These are phyloP conservation scores for Starmerella davenportii DNA, from an alignment of 805 yeast species.

Conservation along the genomic window DNA sequence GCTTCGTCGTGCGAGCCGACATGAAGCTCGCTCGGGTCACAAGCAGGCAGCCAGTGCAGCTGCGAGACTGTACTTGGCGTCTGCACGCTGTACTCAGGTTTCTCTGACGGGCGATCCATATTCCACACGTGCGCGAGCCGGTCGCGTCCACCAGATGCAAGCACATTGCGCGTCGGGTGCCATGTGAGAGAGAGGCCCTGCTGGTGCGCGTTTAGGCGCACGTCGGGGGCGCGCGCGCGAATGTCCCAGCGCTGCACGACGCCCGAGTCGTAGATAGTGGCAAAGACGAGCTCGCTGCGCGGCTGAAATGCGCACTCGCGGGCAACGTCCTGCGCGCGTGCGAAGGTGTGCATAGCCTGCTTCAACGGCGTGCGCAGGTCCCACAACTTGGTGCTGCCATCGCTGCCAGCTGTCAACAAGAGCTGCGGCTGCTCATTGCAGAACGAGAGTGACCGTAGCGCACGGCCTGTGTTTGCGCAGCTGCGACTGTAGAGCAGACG, in stretches of 20 bases:
- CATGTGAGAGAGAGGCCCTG: slow-evolving; percentile 79
- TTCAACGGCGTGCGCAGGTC: slow-evolving; percentile 45
- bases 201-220: slow-evolving; percentile 68
- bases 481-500: slow-evolving; percentile 1
- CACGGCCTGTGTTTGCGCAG: slow-evolving; percentile 22
- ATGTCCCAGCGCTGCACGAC: slow-evolving; percentile 72
- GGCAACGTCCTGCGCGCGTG: slow-evolving; percentile 54
- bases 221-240: slow-evolving; percentile 49
- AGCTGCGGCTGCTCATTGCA: slow-evolving; percentile 33
- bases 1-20: background rate
- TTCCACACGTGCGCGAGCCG: slow-evolving; percentile 66
- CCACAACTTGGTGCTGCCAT: slow-evolving; percentile 68
- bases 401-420: slow-evolving; percentile 56
- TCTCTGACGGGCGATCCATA: slow-evolving; percentile 30
- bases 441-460: slow-evolving; percentile 44
- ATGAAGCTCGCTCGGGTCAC: background rate
- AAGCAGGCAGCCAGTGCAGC: slow-evolving; percentile 41
- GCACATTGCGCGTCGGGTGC: slow-evolving; percentile 67
- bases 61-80: slow-evolving; percentile 67
- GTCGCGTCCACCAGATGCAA: slow-evolving; percentile 88
- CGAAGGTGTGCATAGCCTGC: slow-evolving; percentile 34
- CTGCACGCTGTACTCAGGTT: slow-evolving; percentile 47
- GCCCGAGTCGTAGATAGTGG: slow-evolving; percentile 79
- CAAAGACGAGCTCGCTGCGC: slow-evolving; percentile 34
- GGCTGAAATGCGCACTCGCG: slow-evolving; percentile 40